A percentile compares a stretch with the other conserved stretches of the same genome.
Evolutionary conservation across 148 eudicot species (phyloP).

Genomic region (Agrostemma githago): DNA sequence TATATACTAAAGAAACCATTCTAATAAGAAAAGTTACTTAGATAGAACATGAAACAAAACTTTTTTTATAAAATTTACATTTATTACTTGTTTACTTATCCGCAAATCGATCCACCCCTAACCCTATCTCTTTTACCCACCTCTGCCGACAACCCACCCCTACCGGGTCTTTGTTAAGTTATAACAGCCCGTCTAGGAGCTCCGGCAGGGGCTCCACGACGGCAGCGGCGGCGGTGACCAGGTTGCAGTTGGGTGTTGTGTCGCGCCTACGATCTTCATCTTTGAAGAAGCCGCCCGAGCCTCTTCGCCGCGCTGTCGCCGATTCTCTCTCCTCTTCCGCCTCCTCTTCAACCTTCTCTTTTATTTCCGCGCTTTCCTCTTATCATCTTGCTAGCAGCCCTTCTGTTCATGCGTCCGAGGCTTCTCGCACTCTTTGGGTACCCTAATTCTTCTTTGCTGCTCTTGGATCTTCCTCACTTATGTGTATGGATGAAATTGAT

Average conservation of each 20-base stretch:
- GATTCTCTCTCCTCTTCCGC: slow-evolving; percentile 74
- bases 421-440: slow-evolving; percentile 84
- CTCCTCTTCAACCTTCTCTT: slow-evolving; percentile 33
- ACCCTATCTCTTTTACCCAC: too few relatives aligned
- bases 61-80: too few relatives aligned
- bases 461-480: not conserved
- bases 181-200: slow-evolving; percentile 66
- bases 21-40: too few relatives aligned
- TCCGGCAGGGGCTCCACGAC: slow-evolving; percentile 25
- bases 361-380: slow-evolving; percentile 30
- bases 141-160: too few relatives aligned
- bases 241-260: slow-evolving; percentile 41
- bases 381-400: slow-evolving; percentile 48
- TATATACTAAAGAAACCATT: too few relatives aligned
- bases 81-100: too few relatives aligned
- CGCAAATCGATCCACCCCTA: too few relatives aligned
- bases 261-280: slow-evolving; percentile 86
- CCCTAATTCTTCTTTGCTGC: slow-evolving; percentile 1
- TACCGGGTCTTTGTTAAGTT: too few relatives aligned
- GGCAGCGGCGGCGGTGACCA: slow-evolving; percentile 16
- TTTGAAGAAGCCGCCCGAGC: slow-evolving; percentile 93
- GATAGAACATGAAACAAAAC: too few relatives aligned
- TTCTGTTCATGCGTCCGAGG: slow-evolving; percentile 60
- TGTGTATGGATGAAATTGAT: not conserved
- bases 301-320: slow-evolving; percentile 96